Evolutionary conservation across 208 protist genomes (phyloP), one percentile per base, ranked within the genome.

Genomic region (Acanthamoeba healyi): DNA sequence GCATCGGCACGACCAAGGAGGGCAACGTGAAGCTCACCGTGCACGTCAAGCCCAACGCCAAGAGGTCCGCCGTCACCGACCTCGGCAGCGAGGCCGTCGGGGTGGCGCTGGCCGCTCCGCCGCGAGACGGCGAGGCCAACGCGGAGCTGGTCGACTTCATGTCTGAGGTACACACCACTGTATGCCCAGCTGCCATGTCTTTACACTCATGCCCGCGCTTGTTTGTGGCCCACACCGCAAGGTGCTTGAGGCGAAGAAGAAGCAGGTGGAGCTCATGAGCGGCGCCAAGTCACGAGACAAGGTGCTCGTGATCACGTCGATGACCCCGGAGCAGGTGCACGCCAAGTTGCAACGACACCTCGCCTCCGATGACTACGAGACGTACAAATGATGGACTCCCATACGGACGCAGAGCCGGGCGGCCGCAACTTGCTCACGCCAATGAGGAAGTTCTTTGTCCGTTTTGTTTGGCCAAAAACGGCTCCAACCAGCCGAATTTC

Each of bases 211-310:
- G 49, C 9, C 7, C 14, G 34, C 67, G 34, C n/a, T 36, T 9
- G 6, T 6, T 22, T 77, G n/a, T 49, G 44, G 65, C 17, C 65
- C 46, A 34, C 26, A n/a, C 79, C 40, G 40, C 38, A 56, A 91
- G 84, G 58, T 72, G 54, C 46, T 91, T 32, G 56, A 72, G 54
- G 54, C 40, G 56, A 91, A 58, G 58, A 91, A 91, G 84, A 91
- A 91, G 24, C 46, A 70, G n/a, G 84, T 91, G 29, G 49, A 63
- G 22, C 42, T 91, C 10, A 22, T 72, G 32, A 91, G 58, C 36
- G 84, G 84, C 54, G 14, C 84, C 14, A 91, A 91, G 54, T 91
- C 84, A 26, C 84, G 84, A 26, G 84, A 63, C 84, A 91, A 91
- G 38, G 84, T 72, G 24, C 38, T 91, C 17, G 54, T 72, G 36